Evolutionary conservation across 2,329 filamentous ascomycete species (phyloP).

Genomic region (Pseudocercospora musae): DNA sequence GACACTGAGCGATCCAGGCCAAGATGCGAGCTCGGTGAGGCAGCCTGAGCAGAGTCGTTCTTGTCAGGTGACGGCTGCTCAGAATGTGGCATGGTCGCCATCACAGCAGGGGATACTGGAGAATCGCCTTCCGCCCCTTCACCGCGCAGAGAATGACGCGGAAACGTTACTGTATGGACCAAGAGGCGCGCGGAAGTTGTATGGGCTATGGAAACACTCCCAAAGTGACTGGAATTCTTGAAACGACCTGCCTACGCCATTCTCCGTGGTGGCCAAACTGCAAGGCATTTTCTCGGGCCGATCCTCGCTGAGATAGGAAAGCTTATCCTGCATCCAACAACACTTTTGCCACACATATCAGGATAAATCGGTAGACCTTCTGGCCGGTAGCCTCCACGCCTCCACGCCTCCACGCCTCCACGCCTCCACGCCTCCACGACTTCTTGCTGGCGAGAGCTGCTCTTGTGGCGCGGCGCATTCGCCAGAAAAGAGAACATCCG

Average conservation of each 20-base stretch:
- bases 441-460: background rate
- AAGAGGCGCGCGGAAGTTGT: no score
- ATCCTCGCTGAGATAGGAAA: background rate
- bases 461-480: background rate
- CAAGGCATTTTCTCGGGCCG: background rate
- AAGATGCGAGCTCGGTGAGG: slow-evolving; percentile 30
- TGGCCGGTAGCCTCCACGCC: no score
- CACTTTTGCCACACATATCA: no score
- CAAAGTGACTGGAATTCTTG: background rate
- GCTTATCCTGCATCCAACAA: background rate
- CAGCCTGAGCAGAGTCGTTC: slow-evolving; percentile 24
- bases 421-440: background rate
- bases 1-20: slow-evolving; percentile 24
- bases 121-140: background rate
- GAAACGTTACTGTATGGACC: background rate
- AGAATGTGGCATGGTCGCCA: slow-evolving; percentile 18
- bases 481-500: background rate
- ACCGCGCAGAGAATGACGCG: background rate
- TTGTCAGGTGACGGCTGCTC: slow-evolving; percentile 21
- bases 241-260: slow-evolving; percentile 33
- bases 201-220: background rate
- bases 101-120: background rate
- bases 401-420: background rate
- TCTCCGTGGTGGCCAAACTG: slow-evolving; percentile 33
- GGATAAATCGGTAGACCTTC: no score